A percentile compares a stretch with the other conserved stretches of the same genome.
Evolutionary conservation across 192 early-diverging fungal genomes (phyloP).

Genomic region (Backusella australiensis): DNA sequence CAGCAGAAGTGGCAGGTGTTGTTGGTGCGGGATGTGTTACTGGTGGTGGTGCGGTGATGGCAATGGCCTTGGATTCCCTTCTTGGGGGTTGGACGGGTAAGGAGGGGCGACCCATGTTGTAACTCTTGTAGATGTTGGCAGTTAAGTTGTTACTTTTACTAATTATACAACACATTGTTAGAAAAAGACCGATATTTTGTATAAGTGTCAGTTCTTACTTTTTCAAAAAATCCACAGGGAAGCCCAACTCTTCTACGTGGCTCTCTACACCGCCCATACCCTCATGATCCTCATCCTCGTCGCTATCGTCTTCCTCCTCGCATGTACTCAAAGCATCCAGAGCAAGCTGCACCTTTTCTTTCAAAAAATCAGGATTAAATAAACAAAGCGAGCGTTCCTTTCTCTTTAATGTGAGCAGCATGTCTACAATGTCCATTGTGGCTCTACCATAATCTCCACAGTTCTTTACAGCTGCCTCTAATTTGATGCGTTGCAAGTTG

Average conservation of each 20-base stretch:
- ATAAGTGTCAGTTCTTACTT: background rate
- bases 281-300: conserved; percentile 1
- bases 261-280: background rate
- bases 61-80: conserved; percentile 11
- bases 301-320: conserved; percentile 4
- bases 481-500: conserved; percentile 30
- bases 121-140: background rate
- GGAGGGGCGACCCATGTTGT: background rate
- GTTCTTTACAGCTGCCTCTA: conserved; percentile 33
- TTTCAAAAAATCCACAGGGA: background rate
- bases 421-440: conserved; percentile 39
- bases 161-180: background rate
- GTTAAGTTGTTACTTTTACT: background rate
- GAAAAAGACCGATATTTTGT: no score
- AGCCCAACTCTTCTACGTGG: background rate
- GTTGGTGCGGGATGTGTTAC: background rate
- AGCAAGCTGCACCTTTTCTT: conserved; percentile 35
- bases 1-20: background rate
- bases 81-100: background rate
- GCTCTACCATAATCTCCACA: conserved; percentile 18
- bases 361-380: conserved; percentile 43
- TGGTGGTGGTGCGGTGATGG: background rate
- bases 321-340: conserved; percentile 34
- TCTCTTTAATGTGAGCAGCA: conserved; percentile 39
- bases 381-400: conserved; percentile 46